These are phyloP conservation scores for Colletotrichum sp. DNA, from an alignment of 2,329 filamentous ascomycete genomes.

Conservation along the genomic window DNA sequence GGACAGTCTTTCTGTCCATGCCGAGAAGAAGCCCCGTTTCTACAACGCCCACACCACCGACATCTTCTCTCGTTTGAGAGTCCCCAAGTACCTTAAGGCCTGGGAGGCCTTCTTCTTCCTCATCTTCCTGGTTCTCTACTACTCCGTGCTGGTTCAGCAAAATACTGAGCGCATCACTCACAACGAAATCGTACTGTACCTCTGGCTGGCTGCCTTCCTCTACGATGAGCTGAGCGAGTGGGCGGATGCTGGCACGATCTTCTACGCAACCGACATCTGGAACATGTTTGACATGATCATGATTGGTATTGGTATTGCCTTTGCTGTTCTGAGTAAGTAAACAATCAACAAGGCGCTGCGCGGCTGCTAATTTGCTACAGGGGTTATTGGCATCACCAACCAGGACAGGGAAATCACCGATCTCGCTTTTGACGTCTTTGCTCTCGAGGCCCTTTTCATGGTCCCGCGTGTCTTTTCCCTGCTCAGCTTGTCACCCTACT, in stretches of 20 bases:
- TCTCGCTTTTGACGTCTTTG: conserved; percentile 85
- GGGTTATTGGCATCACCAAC: conserved; percentile 69
- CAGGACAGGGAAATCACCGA: conserved; percentile 70
- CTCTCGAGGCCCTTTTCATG: conserved; percentile 87
- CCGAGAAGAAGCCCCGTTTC: conserved; percentile 76
- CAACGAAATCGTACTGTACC: conserved; percentile 75
- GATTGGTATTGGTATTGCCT: conserved; percentile 73
- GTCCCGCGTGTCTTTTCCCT: conserved; percentile 89
- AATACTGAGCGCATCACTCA: conserved; percentile 69
- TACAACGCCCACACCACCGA: conserved; percentile 74
- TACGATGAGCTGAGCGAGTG: conserved; percentile 89
- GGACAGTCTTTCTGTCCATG: conserved; percentile 76
- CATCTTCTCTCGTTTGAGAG: conserved; percentile 75
- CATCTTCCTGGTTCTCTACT: conserved; percentile 80
- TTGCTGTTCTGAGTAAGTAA: conserved; percentile 74
- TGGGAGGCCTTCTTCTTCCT: conserved; percentile 86
- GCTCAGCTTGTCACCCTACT: conserved; percentile 86
- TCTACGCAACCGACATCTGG: conserved; percentile 86
- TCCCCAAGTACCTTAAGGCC: conserved; percentile 83
- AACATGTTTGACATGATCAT: conserved; percentile 77
- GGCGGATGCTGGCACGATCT: conserved; percentile 83
- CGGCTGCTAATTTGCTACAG: conserved; percentile 39
- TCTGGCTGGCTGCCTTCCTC: conserved; percentile 87
- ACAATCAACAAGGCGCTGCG: not conserved
- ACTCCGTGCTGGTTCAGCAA: conserved; percentile 80